A percentile compares a stretch with the other conserved stretches of the same genome.
These are phyloP conservation scores for Uromyces viciae-fabae DNA, from an alignment of 1,284 basidiomycete species.

Conservation along the genomic window DNA sequence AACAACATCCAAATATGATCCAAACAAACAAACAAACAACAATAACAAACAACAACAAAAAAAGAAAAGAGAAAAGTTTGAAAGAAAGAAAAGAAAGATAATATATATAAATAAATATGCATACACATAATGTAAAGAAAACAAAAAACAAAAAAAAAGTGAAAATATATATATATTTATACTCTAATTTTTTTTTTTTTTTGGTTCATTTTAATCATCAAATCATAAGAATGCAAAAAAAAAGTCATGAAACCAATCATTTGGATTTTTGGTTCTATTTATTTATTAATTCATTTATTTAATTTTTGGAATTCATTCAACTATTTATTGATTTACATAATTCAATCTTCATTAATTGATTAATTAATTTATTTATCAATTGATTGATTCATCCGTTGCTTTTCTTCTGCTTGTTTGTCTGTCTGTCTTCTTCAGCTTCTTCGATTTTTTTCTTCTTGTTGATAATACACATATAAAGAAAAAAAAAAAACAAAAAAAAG, in stretches of 20 bases:
- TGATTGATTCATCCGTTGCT: no score
- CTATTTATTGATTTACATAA: no score
- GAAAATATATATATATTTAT: background rate
- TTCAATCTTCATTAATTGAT: no score
- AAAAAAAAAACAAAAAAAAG: no score
- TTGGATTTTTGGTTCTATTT: background rate
- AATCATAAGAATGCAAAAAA: background rate
- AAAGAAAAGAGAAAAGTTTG: background rate
- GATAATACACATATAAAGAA: no score
- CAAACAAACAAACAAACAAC: background rate
- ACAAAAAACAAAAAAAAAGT: slow-evolving; percentile 2
- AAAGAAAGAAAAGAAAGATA: background rate
- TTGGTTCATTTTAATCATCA: background rate
- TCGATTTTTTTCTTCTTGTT: no score
- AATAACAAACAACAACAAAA: background rate
- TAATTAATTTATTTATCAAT: no score
- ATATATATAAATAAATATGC: background rate
- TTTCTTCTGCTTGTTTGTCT: no score
- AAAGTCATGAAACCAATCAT: background rate
- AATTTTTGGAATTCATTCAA: background rate
- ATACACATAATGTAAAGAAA: background rate
- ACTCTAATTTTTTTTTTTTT: background rate
- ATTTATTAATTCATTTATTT: background rate
- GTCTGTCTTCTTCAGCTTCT: no score
- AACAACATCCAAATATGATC: background rate